Conservation (phyloP, 306 rosid species). For the Spatholobus suberectus region DNA sequence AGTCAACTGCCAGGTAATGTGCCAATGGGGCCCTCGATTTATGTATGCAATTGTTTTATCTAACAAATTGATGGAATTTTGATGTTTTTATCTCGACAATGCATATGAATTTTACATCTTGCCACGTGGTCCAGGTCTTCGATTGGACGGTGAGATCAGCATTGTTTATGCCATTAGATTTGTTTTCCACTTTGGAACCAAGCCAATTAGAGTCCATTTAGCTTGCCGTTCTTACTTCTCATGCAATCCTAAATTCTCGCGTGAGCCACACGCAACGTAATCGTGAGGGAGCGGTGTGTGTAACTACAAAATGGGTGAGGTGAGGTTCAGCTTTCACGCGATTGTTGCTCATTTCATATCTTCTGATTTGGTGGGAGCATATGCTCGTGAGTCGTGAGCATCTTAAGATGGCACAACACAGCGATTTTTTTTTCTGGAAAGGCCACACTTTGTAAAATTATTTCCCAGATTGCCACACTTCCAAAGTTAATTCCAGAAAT, state of each 20-base stretch:
- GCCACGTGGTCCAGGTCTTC: conserved; percentile 42
- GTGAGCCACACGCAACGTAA: conserved; percentile 17
- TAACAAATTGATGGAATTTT: conserved; percentile 1
- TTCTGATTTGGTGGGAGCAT: too few relatives aligned
- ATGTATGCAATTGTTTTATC: conserved; percentile 6
- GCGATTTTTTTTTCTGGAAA: too few relatives aligned
- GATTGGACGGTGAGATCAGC: not conserved
- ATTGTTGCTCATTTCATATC: too few relatives aligned
- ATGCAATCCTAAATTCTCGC: not conserved
- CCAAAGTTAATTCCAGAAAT: too few relatives aligned
- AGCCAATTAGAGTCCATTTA: not conserved
- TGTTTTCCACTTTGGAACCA: not conserved
- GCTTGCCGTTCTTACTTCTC: not conserved
- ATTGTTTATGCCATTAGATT: not conserved
- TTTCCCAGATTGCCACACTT: too few relatives aligned
- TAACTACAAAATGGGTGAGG: too few relatives aligned
- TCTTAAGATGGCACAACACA: too few relatives aligned
- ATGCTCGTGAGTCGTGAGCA: too few relatives aligned
- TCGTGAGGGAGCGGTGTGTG: not conserved
- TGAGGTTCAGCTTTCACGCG: not conserved
- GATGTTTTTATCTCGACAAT: not conserved
- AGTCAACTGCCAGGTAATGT: conserved; percentile 37
- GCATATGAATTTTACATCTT: not conserved
- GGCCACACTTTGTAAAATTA: too few relatives aligned
- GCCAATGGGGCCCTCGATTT: conserved; percentile 46